A percentile compares a stretch with the other conserved stretches of the same genome.
These are phyloP conservation scores for Pseudocercospora fuligena DNA, from an alignment of 2,329 filamentous ascomycete genomes.

Conservation along the genomic window DNA sequence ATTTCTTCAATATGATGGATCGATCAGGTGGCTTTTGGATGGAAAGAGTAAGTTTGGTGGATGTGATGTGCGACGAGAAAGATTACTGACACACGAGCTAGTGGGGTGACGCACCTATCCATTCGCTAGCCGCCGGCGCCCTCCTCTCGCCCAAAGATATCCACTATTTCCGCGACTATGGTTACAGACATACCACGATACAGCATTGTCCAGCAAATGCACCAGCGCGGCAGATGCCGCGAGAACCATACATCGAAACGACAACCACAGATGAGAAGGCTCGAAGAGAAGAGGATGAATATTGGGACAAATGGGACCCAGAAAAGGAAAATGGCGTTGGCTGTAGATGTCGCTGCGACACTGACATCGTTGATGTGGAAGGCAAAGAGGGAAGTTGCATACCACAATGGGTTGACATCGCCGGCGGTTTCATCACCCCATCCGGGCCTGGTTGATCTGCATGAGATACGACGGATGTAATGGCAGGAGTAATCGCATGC, in stretches of 20 bases:
- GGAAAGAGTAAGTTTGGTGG: conserved; percentile 76
- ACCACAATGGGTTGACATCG: conserved; percentile 95
- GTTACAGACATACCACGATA: conserved; percentile 97
- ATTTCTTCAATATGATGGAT: conserved; percentile 99
- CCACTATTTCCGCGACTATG: conserved; percentile 99
- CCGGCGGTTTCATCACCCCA: conserved; percentile 75
- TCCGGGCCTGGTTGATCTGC: conserved; percentile 28
- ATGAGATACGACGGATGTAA: conserved; percentile 17
- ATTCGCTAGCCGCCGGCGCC: conserved; percentile 91
- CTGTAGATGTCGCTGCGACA: conserved; percentile 95
- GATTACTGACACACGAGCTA: conserved; percentile 53
- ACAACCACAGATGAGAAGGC: conserved; percentile 67
- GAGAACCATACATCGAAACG: conserved; percentile 70
- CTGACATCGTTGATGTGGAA: conserved; percentile 96
- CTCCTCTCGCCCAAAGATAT: conserved; percentile 82
- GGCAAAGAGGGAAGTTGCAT: conserved; percentile 96
- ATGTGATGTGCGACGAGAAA: conserved; percentile 31
- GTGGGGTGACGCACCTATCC: conserved; percentile 99
- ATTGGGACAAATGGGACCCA: conserved; percentile 87
- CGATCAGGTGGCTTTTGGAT: conserved; percentile 98
- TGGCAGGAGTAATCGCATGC: conserved; percentile 17
- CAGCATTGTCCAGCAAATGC: conserved; percentile 98
- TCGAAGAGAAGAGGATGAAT: conserved; percentile 89
- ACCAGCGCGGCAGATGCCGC: conserved; percentile 80
- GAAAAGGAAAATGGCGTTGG: conserved; percentile 96